Evolutionary conservation across 805 yeast genomes (phyloP).

Genomic region (Blastobotrys americana): DNA sequence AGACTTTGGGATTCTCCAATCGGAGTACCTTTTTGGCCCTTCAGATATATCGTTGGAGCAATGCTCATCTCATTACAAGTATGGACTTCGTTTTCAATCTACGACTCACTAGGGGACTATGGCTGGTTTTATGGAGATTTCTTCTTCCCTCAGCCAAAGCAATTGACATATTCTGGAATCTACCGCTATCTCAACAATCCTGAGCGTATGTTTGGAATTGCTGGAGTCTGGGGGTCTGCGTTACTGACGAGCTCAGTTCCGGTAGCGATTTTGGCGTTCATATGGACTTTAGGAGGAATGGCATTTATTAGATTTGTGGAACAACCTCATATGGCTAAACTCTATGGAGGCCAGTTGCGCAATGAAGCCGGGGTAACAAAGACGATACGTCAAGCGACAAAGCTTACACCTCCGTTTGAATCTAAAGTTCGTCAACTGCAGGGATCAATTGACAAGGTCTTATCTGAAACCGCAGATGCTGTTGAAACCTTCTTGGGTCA

Average conservation of each 20-base stretch:
- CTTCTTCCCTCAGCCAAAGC: conserved; percentile 48
- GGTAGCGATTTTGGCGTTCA: conserved; percentile 44
- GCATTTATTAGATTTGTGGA: conserved; percentile 67
- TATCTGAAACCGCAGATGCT: conserved; percentile 35
- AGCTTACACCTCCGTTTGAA: conserved; percentile 25
- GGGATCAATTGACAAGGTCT: conserved; percentile 35
- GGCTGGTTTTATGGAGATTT: conserved; percentile 93
- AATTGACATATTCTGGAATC: conserved; percentile 68
- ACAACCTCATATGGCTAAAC: conserved; percentile 65
- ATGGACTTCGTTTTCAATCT: conserved; percentile 63
- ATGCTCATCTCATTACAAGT: conserved; percentile 51
- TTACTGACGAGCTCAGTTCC: conserved; percentile 46
- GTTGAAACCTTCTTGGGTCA: conserved; percentile 39
- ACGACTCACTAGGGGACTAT: conserved; percentile 66
- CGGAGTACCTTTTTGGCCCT: conserved; percentile 35
- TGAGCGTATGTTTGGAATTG: conserved; percentile 67
- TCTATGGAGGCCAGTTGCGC: conserved; percentile 59
- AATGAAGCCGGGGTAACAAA: conserved; percentile 43
- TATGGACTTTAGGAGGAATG: conserved; percentile 63
- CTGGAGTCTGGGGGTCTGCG: conserved; percentile 71
- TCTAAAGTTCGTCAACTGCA: conserved; percentile 19
- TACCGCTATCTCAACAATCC: conserved; percentile 79
- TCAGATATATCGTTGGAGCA: conserved; percentile 53
- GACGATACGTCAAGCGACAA: conserved; percentile 30
- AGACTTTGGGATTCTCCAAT: conserved; percentile 25